These are phyloP conservation scores for Paracorniculantispora psalliotae DNA, from an alignment of 2,329 filamentous ascomycete species.

Conservation along the genomic window DNA sequence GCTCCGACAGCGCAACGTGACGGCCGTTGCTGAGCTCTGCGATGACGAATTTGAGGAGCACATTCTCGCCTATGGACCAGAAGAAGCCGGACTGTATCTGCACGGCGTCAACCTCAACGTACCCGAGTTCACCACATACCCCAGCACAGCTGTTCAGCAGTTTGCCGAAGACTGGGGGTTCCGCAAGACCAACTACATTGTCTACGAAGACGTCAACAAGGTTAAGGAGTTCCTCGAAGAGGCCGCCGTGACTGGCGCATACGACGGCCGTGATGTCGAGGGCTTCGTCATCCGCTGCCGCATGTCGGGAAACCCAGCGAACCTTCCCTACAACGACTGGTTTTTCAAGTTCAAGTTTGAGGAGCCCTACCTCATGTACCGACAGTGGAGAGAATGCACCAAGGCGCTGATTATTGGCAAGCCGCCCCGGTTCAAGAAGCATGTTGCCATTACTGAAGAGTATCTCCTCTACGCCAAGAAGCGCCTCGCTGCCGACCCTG, in stretches of 20 bases:
- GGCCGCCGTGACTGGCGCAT: constrained; percentile 81
- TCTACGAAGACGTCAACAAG: constrained; percentile 67
- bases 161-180: constrained; percentile 95
- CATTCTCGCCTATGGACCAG: constrained; percentile 79
- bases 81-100: constrained; percentile 84
- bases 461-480: constrained; percentile 79
- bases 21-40: constrained; percentile 91
- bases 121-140: constrained; percentile 85
- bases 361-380: constrained; percentile 97
- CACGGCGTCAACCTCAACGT: constrained; percentile 95
- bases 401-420: constrained; percentile 78
- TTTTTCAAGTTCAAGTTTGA: constrained; percentile 99
- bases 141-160: constrained; percentile 73
- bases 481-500: constrained; percentile 63
- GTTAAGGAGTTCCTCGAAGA: constrained; percentile 79
- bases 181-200: constrained; percentile 75
- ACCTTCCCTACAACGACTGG: constrained; percentile 73
- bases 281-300: constrained; percentile 94
- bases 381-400: constrained; percentile 96
- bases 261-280: constrained; percentile 88
- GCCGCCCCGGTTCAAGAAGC: constrained; percentile 76
- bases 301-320: constrained; percentile 48
- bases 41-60: constrained; percentile 97
- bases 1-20: constrained; percentile 77
- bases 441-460: constrained; percentile 82